Conservation (phyloP, 73 alveolate species). For the Tetrahymena thermophila region DNA sequence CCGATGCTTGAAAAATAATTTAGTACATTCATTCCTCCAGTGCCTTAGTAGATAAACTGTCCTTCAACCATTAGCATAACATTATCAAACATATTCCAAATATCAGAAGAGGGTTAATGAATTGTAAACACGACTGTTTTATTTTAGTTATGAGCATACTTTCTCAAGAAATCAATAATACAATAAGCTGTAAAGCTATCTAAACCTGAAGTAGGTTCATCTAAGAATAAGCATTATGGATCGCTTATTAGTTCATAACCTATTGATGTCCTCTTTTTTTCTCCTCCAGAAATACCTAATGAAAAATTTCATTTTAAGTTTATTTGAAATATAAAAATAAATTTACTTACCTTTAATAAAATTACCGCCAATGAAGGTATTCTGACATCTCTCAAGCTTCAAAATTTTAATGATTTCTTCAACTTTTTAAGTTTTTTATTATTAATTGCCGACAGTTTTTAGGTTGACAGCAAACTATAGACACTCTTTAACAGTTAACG, state of each 20-base stretch:
- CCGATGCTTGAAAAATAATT: slow-evolving; percentile 9
- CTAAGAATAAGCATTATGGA: not conserved
- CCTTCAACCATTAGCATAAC: slow-evolving; percentile 48
- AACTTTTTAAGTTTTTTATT: not conserved
- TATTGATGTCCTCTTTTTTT: not conserved
- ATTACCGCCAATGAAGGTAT: not conserved
- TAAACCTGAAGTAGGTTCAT: not conserved
- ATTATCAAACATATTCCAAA: slow-evolving; percentile 40
- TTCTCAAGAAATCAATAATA: not conserved
- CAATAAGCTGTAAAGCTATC: not conserved
- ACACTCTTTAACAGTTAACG: not conserved
- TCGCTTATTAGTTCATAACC: not conserved
- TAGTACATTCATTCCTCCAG: not conserved
- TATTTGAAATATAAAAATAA: no score
- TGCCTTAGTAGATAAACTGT: slow-evolving; percentile 26
- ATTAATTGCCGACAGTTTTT: not conserved
- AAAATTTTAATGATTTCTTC: not conserved
- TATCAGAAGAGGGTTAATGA: slow-evolving; percentile 46
- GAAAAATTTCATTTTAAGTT: not conserved
- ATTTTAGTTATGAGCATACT: slow-evolving; percentile 7
- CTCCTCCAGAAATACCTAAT: not conserved
- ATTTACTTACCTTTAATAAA: not conserved
- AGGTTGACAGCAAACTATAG: not conserved
- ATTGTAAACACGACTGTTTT: slow-evolving; percentile 40
- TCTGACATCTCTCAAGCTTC: not conserved